phyloP scores from a whole-genome alignment of 257 asterid genomes.

The Ophiorrhiza pumila region DNA sequence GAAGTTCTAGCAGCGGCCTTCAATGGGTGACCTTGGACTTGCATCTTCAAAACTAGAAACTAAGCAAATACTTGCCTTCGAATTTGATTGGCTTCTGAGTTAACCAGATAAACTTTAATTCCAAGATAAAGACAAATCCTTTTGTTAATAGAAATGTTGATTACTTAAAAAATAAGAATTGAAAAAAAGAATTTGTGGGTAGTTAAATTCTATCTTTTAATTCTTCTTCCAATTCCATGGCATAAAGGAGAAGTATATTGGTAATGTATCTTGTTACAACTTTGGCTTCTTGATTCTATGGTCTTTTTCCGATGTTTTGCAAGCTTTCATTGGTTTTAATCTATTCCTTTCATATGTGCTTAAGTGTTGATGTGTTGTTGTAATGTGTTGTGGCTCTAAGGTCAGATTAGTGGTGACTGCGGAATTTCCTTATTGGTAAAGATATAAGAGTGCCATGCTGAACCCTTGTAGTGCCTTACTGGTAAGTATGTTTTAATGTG shows the following conservation, averaged over 20 bases:
- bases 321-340: constrained; percentile 4
- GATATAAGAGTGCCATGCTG: too few relatives aligned
- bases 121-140: not conserved
- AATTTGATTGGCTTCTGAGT: not conserved
- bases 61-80: not conserved
- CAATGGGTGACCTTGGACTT: not conserved
- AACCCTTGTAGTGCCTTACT: too few relatives aligned
- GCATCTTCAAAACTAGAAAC: not conserved
- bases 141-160: not conserved
- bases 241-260: not conserved
- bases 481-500: too few relatives aligned
- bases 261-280: not conserved
- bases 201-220: too few relatives aligned
- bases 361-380: constrained; percentile 90
- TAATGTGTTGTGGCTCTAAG: too few relatives aligned
- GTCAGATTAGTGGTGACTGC: too few relatives aligned
- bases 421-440: too few relatives aligned
- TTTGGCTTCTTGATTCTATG: not conserved
- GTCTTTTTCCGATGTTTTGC: not conserved
- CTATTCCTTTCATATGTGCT: constrained; percentile 23
- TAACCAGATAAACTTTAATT: not conserved
- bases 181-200: too few relatives aligned
- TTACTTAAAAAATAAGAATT: too few relatives aligned
- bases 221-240: not conserved
- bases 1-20: too few relatives aligned